Evolutionary conservation across 2,329 filamentous ascomycete species (phyloP), one percentile per base, ranked within the genome.

Genomic region (Rutstroemia sp.): DNA sequence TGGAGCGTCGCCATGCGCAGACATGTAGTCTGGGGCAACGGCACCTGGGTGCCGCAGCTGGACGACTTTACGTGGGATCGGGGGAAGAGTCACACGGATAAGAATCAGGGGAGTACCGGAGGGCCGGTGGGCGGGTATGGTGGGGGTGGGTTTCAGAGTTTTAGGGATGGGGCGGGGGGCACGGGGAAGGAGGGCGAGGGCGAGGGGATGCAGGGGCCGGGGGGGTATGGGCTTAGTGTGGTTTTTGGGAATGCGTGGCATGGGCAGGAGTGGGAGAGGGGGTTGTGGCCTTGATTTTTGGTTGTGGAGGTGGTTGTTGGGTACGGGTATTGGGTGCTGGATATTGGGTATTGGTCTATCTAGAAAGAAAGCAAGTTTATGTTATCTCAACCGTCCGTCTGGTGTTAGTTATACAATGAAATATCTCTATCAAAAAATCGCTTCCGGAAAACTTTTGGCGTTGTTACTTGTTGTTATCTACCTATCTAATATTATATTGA

Each of bases 271-370:
- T 49, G 53, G 38, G 56, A 55, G 56, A 49, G 23, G 5, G 50
- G 51, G 21, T 23, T 54, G n/a, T 58, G 56, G 56, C 56, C 56
- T 49, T 57, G 34, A 46, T 18, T 38, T 53, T n/a, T 6, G 16
- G 19, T 2, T 19, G 1, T 16, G 4, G 7, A 5, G 19, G 21
- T 1, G 3, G 10, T 12, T 14, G 4, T 27, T 48, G 5, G 21
- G 19, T 23, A 23, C 5, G 23, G 23, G n/a, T n/a, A n/a, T n/a
- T 25, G 7, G 25, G 10, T 25, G 12, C n/a, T 9, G 16, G 12
- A 39, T 14, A 10, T 39, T 39, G 1, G 27, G 27, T 30, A 8
- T 30, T 30, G 27, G 9, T 2, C 8, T 10, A 10, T 10, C 27
- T 10, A 10, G 2, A 30, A 30, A 10, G 27, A 9, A 9, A 30